A percentile compares a stretch with the other conserved stretches of the same genome.
Conservation (phyloP, 495 filamentous ascomycete genomes). For the Neurospora cerealis region DNA sequence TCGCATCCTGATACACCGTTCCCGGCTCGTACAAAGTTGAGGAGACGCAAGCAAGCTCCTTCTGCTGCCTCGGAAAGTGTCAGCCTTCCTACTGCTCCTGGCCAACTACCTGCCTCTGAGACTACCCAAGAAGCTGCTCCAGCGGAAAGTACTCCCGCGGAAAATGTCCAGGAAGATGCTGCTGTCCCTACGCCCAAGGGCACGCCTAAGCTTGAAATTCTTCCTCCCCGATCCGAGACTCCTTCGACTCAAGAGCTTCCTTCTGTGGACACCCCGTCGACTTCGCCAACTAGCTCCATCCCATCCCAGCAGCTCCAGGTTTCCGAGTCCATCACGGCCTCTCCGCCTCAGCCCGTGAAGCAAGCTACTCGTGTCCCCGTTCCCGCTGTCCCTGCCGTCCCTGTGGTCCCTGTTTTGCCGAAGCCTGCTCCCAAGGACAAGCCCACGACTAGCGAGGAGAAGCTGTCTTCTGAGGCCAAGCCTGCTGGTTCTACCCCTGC, state of each 20-base stretch:
- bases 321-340: constrained; percentile 12
- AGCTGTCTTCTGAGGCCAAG: constrained; percentile 9
- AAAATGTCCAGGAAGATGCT: constrained; percentile 2
- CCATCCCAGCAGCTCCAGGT: constrained; percentile 39
- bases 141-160: background rate
- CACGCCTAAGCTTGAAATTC: constrained; percentile 3
- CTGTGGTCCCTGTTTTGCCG: constrained; percentile 56
- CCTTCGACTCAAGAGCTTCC: constrained; percentile 56
- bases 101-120: background rate
- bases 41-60: constrained; percentile 21
- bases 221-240: constrained; percentile 45
- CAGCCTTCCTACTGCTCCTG: background rate
- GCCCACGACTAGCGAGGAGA: constrained; percentile 27
- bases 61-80: constrained; percentile 4
- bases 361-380: constrained; percentile 38
- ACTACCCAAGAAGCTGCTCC: background rate
- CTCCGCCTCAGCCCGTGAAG: constrained; percentile 31
- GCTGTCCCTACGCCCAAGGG: constrained; percentile 23
- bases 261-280: constrained; percentile 53
- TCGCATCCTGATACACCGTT: constrained; percentile 60
- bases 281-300: constrained; percentile 63
- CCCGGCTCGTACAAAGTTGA: constrained; percentile 39
- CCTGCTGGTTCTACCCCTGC: constrained; percentile 16
- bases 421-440: constrained; percentile 38
- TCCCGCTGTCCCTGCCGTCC: constrained; percentile 58